These are phyloP conservation scores for Pyrenochaeta sp. DNA, from an alignment of 2,329 filamentous ascomycete species.

Conservation along the genomic window DNA sequence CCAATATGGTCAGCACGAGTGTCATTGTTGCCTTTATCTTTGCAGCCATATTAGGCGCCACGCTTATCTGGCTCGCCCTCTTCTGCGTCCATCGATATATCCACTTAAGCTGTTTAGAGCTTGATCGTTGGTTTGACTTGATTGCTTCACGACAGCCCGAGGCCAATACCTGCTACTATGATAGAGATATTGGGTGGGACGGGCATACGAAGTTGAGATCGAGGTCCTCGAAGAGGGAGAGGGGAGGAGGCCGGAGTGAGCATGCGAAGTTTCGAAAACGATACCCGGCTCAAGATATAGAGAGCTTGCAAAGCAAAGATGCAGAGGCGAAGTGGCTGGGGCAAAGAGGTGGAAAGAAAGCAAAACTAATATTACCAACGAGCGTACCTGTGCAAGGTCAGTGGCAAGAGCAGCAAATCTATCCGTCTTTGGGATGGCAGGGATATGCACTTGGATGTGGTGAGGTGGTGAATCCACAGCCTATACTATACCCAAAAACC, in stretches of 20 bases:
- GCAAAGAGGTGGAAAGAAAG: neutral
- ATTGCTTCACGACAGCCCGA: neutral
- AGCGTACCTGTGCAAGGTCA: slow-evolving; percentile 1
- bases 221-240: slow-evolving; percentile 6
- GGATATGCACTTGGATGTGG: neutral
- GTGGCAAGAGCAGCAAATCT: neutral
- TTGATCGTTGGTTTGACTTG: slow-evolving; percentile 27
- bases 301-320: neutral
- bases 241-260: neutral
- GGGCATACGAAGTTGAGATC: slow-evolving; percentile 7
- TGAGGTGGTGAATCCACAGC: neutral
- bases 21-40: slow-evolving; percentile 28
- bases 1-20: slow-evolving; percentile 18
- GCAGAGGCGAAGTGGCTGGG: neutral
- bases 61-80: slow-evolving; percentile 25
- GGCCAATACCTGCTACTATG: slow-evolving; percentile 2
- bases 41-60: slow-evolving; percentile 29
- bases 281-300: neutral
- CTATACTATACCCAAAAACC: neutral
- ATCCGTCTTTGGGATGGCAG: neutral
- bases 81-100: slow-evolving; percentile 29
- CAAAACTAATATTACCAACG: slow-evolving; percentile 4
- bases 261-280: slow-evolving; percentile 2
- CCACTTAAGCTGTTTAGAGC: slow-evolving; percentile 18
- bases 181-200: slow-evolving; percentile 5